Percentiles rank a stretch among this genome's conserved stretches.
Evolutionary conservation across 345 rosid species (phyloP).

Genomic region (Mallotus nudiflorus): DNA sequence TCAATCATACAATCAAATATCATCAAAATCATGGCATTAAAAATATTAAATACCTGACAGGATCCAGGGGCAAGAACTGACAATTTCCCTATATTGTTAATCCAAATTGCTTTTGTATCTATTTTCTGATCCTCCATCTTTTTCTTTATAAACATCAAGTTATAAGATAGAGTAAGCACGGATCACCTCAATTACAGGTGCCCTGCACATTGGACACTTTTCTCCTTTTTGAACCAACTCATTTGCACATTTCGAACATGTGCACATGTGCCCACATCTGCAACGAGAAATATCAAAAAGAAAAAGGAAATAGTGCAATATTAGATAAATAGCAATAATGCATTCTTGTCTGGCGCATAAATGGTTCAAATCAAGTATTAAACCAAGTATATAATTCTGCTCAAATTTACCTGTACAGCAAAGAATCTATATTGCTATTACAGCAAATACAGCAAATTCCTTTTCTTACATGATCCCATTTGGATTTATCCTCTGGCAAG

Average conservation of each 20-base stretch:
- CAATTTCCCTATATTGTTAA: constrained; percentile 16
- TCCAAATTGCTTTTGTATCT: constrained; percentile 6
- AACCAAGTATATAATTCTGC: neutral
- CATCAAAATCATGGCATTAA: constrained; percentile 11
- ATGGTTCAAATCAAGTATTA: neutral
- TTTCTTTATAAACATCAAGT: constrained; percentile 11
- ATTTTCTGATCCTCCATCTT: neutral
- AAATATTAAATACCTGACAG: constrained; percentile 25
- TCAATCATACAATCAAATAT: constrained; percentile 24
- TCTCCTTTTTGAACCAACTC: constrained; percentile 64
- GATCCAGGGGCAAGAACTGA: constrained; percentile 19
- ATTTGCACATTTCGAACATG: constrained; percentile 81
- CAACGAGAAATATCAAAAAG: constrained; percentile 1
- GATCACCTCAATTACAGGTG: constrained; percentile 84
- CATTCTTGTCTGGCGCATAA: neutral
- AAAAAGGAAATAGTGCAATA: neutral
- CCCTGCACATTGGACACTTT: constrained; percentile 95
- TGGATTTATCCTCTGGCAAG: constrained; percentile 45
- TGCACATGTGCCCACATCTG: constrained; percentile 99
- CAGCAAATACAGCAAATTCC: constrained; percentile 82
- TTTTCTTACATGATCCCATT: constrained; percentile 79
- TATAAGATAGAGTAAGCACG: constrained; percentile 75
- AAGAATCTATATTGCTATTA: constrained; percentile 65
- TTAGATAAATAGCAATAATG: constrained; percentile 1
- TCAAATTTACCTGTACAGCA: constrained; percentile 71